These are phyloP conservation scores for Theobroma grandiflorum DNA, from an alignment of 441 rosid species.

Conservation along the genomic window DNA sequence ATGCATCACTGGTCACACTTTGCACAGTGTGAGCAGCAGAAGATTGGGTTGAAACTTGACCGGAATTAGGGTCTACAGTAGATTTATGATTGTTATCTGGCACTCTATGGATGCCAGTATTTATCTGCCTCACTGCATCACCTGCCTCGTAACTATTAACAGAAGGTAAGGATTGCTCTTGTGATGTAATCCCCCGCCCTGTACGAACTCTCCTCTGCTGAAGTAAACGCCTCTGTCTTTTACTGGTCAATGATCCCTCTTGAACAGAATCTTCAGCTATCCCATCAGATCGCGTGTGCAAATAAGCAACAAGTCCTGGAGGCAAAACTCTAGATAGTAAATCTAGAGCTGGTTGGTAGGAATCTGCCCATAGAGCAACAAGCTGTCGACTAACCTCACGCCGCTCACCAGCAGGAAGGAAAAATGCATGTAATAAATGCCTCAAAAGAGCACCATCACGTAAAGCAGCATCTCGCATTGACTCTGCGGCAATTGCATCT, in stretches of 20 bases:
- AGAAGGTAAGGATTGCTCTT: slow-evolving; percentile 66
- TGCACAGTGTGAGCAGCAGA: slow-evolving; percentile 55
- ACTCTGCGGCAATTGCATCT: slow-evolving; percentile 99
- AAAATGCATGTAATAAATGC: slow-evolving; percentile 96
- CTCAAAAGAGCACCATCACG: slow-evolving; percentile 99
- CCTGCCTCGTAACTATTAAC: slow-evolving; percentile 65
- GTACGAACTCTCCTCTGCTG: slow-evolving; percentile 89
- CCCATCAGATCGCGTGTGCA: slow-evolving; percentile 88
- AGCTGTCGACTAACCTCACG: slow-evolving; percentile 98
- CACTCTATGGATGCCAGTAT: slow-evolving; percentile 51
- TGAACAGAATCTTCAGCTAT: slow-evolving; percentile 64
- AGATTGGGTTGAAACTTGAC: slow-evolving; percentile 49
- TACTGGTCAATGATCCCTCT: slow-evolving; percentile 80
- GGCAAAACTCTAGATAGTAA: slow-evolving; percentile 94
- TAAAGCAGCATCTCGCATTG: slow-evolving; percentile 99
- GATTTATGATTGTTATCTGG: slow-evolving; percentile 61
- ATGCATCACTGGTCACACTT: slow-evolving; percentile 51
- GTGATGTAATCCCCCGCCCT: slow-evolving; percentile 65
- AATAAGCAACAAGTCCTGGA: slow-evolving; percentile 99
- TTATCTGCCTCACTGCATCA: slow-evolving; percentile 58
- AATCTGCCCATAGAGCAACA: slow-evolving; percentile 99
- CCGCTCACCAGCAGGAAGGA: slow-evolving; percentile 91
- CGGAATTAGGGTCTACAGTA: slow-evolving; percentile 52
- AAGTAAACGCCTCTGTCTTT: slow-evolving; percentile 86
- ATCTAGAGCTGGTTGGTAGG: slow-evolving; percentile 97